These are phyloP conservation scores for Scedosporium boydii DNA, from an alignment of 2,329 filamentous ascomycete genomes.

Conservation along the genomic window DNA sequence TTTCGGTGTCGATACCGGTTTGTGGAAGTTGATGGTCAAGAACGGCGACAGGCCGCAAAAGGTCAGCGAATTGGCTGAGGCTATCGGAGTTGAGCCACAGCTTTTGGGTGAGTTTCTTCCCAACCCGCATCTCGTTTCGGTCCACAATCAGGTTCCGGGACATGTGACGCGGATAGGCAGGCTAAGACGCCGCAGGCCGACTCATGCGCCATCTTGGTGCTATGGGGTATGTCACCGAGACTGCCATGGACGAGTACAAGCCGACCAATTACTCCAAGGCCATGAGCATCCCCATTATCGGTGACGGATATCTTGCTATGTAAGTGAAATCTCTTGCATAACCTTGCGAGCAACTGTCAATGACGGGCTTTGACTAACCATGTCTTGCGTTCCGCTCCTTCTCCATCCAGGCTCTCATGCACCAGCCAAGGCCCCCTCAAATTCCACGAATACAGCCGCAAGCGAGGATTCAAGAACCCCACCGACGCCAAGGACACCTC, in stretches of 20 bases:
- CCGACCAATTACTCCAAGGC: conserved; percentile 27
- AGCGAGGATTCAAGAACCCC: conserved; percentile 19
- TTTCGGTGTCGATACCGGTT: conserved; percentile 23
- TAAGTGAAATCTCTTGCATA: conserved; percentile 8
- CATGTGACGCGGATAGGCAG: neutral
- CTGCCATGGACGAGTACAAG: conserved; percentile 23
- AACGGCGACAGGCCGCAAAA: conserved; percentile 20
- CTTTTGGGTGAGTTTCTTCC: conserved; percentile 16
- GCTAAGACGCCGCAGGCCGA: conserved; percentile 11
- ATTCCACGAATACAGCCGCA: conserved; percentile 20
- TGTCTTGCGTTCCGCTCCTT: neutral
- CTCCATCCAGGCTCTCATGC: neutral
- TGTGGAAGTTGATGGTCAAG: conserved; percentile 24
- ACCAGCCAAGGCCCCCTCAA: conserved; percentile 10
- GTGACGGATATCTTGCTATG: conserved; percentile 23
- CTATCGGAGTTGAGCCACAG: conserved; percentile 16
- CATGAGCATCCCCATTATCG: conserved; percentile 22
- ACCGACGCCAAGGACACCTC: conserved; percentile 18
- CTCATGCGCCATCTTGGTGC: conserved; percentile 26
- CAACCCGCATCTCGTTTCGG: neutral
- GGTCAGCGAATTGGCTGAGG: conserved; percentile 19
- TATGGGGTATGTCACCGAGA: conserved; percentile 29
- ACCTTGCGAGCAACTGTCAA: neutral
- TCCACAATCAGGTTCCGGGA: neutral
- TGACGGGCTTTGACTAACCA: neutral